Evolutionary conservation across 208 protist species (phyloP).

Genomic region (Crithidia bombi): DNA sequence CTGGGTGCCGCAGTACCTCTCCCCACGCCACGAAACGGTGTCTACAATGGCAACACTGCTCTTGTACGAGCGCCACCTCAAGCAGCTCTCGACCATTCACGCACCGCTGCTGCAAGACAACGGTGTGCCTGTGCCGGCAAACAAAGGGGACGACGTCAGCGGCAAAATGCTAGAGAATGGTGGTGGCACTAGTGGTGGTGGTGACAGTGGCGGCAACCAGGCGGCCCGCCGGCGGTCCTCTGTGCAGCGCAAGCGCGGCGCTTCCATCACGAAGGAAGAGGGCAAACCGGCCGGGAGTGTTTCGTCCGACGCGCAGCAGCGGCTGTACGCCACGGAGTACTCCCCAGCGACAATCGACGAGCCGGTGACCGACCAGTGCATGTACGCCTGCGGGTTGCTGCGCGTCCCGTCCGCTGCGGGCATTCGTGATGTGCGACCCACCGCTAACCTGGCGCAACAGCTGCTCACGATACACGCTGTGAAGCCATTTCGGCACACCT

Average conservation of each 20-base stretch:
- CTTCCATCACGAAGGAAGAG: not conserved
- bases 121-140: not conserved
- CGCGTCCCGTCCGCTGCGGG: not conserved
- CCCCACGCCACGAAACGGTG: slow-evolving; percentile 36
- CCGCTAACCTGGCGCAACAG: slow-evolving; percentile 37
- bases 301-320: not conserved
- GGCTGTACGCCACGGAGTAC: slow-evolving; percentile 28
- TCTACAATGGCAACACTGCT: slow-evolving; percentile 47
- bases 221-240: not conserved
- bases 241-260: not conserved
- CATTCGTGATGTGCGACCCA: not conserved
- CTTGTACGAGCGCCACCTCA: slow-evolving; percentile 34
- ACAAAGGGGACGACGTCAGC: not conserved
- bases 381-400: slow-evolving; percentile 42
- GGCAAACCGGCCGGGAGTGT: not conserved
- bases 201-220: not conserved
- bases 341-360: slow-evolving; percentile 31
- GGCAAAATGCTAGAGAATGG: not conserved
- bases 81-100: slow-evolving; percentile 21
- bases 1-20: slow-evolving; percentile 82
- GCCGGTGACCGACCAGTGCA: slow-evolving; percentile 21
- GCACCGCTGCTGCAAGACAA: slow-evolving; percentile 16
- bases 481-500: slow-evolving; percentile 68
- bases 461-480: slow-evolving; percentile 73
- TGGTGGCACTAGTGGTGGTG: not conserved